These are phyloP conservation scores for Hordeum pubiflorum DNA, from an alignment of 202 grass and related monocot species.

Conservation along the genomic window DNA sequence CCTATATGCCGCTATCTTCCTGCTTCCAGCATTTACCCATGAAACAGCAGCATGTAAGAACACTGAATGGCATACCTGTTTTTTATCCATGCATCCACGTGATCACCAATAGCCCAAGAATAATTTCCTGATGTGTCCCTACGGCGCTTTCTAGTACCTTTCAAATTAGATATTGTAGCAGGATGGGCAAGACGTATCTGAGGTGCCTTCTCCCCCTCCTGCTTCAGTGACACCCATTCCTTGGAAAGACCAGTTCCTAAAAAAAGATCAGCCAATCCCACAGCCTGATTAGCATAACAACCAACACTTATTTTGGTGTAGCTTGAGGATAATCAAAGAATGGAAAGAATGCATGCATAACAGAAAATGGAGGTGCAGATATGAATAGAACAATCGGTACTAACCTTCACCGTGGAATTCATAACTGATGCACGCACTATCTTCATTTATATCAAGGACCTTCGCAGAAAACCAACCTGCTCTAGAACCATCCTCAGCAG, in stretches of 20 bases:
- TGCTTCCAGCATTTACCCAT: not conserved
- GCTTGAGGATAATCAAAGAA: not conserved
- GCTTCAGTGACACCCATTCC: conserved; percentile 57
- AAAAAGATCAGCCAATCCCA: conserved; percentile 20
- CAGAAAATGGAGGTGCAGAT: conserved; percentile 11
- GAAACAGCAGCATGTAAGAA: conserved; percentile 17
- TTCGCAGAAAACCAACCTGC: conserved; percentile 79
- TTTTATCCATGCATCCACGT: conserved; percentile 67
- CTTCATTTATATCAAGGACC: conserved; percentile 74
- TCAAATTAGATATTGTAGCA: conserved; percentile 47
- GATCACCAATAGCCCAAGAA: conserved; percentile 76
- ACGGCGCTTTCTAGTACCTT: conserved; percentile 76
- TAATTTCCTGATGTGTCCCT: conserved; percentile 63
- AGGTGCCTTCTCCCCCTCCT: conserved; percentile 52
- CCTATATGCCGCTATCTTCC: not conserved
- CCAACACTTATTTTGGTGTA: not conserved
- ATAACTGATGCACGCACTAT: conserved; percentile 61
- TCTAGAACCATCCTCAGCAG: conserved; percentile 34
- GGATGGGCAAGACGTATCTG: conserved; percentile 61
- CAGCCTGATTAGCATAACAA: not conserved
- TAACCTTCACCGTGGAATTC: conserved; percentile 58
- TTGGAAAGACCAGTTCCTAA: conserved; percentile 46
- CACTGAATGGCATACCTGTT: conserved; percentile 53
- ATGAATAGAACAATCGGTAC: conserved; percentile 7
- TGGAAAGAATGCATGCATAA: not conserved